Evolutionary conservation across 352 stramenopile genomes (phyloP).

Genomic region (Globisporangium abappressorium): DNA sequence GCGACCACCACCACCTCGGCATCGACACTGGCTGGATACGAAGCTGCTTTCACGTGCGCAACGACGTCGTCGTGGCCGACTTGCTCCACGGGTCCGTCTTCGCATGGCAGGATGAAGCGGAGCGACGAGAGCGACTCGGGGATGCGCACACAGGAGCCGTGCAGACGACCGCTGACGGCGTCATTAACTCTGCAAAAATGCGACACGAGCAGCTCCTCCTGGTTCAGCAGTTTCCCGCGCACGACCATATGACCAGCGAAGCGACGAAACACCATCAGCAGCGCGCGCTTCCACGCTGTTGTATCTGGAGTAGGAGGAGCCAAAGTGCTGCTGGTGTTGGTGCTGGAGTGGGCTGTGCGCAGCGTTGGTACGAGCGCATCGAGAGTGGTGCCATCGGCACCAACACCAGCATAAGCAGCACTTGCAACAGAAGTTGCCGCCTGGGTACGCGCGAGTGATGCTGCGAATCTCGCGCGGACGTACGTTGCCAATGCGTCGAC

Average conservation of each 20-base stretch:
- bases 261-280: conserved; percentile 29
- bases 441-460: neutral
- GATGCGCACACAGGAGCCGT: conserved; percentile 3
- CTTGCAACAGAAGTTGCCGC: neutral
- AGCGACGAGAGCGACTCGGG: neutral
- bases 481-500: neutral
- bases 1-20: neutral
- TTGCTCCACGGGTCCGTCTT: conserved; percentile 9
- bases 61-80: conserved; percentile 17
- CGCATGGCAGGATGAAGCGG: conserved; percentile 22
- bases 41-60: conserved; percentile 4
- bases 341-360: neutral
- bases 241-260: conserved; percentile 26
- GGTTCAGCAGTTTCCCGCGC: conserved; percentile 43
- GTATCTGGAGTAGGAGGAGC: conserved; percentile 7
- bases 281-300: conserved; percentile 9
- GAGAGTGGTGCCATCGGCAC: neutral
- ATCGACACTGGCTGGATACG: neutral
- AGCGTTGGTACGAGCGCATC: neutral
- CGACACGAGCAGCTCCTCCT: conserved; percentile 36
- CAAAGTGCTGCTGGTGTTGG: neutral
- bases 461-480: neutral
- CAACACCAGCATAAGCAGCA: neutral
- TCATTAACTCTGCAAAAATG: conserved; percentile 14
- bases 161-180: neutral